A percentile compares a stretch with the other conserved stretches of the same genome.
phyloP scores from a whole-genome alignment of 2,329 filamentous ascomycete species.

The Fusarium sp. region DNA sequence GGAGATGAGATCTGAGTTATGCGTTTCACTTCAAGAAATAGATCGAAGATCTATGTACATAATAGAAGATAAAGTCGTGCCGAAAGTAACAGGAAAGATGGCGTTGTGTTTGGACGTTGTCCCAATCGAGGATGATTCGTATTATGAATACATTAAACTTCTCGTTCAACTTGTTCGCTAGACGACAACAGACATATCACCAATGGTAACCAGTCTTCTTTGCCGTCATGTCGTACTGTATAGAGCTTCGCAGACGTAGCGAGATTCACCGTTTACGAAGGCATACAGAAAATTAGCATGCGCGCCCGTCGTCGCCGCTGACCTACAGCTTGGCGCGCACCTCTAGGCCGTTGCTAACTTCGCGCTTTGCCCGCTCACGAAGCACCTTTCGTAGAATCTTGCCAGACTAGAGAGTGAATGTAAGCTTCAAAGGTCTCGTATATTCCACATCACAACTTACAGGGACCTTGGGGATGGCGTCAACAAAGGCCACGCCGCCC shows the following conservation, averaged over 20 bases:
- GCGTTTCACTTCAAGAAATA: not conserved
- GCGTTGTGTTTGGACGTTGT: not conserved
- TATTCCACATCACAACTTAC: conserved; percentile 51
- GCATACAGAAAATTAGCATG: conserved; percentile 38
- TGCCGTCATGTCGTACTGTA: conserved; percentile 3
- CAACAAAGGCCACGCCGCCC: conserved; percentile 75
- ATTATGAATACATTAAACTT: not conserved
- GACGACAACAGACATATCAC: not conserved
- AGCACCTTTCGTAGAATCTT: conserved; percentile 73
- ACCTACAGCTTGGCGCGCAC: conserved; percentile 48
- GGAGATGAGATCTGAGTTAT: conserved; percentile 16
- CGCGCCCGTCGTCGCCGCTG: conserved; percentile 39
- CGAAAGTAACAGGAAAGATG: not conserved
- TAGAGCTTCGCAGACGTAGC: conserved; percentile 16
- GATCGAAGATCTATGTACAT: not conserved
- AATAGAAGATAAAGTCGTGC: not conserved
- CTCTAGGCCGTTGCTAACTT: conserved; percentile 57
- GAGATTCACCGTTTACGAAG: conserved; percentile 29
- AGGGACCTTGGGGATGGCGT: conserved; percentile 69
- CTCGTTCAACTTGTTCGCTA: not conserved
- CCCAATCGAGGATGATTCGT: not conserved
- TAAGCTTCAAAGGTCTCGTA: conserved; percentile 17
- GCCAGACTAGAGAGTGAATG: conserved; percentile 61
- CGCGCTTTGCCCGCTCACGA: conserved; percentile 65
- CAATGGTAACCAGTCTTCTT: not conserved